Conservation (phyloP, 257 asterid species). For the Fraxinus excelsior region DNA sequence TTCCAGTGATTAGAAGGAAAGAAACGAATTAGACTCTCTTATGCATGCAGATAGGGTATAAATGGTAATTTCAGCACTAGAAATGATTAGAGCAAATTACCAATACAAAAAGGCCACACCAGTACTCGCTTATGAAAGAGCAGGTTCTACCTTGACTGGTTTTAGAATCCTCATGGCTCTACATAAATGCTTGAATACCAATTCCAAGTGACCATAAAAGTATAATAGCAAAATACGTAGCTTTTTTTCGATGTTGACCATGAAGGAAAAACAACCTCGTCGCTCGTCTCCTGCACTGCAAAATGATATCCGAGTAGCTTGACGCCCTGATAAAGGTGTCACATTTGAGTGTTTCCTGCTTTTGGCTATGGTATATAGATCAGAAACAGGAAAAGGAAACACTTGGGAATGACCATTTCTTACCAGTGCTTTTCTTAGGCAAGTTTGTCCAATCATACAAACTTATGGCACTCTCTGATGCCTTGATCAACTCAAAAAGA, state of each 20-base stretch:
- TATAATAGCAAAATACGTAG: slow-evolving; percentile 45
- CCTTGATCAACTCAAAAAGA: slow-evolving; percentile 71
- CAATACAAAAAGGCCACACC: slow-evolving; percentile 36
- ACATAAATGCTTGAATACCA: slow-evolving; percentile 50
- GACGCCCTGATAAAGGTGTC: slow-evolving; percentile 45
- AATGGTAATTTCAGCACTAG: neutral
- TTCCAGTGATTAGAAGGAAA: slow-evolving; percentile 34
- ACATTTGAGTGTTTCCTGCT: neutral
- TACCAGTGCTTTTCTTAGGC: slow-evolving; percentile 67
- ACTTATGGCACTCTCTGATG: slow-evolving; percentile 49
- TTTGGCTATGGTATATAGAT: neutral
- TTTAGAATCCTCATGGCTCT: slow-evolving; percentile 56
- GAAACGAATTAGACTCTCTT: neutral
- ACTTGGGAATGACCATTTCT: slow-evolving; percentile 26
- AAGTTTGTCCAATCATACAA: slow-evolving; percentile 80
- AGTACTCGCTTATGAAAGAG: slow-evolving; percentile 48
- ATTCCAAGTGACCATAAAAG: slow-evolving; percentile 54
- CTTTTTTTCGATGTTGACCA: slow-evolving; percentile 46
- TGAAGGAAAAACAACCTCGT: slow-evolving; percentile 40
- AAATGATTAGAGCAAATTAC: slow-evolving; percentile 25
- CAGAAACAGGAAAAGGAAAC: neutral
- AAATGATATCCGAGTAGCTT: slow-evolving; percentile 36
- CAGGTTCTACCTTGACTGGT: slow-evolving; percentile 63
- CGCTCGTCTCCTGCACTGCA: slow-evolving; percentile 26
- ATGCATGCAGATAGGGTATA: neutral